phyloP scores from a whole-genome alignment of 2,329 filamentous ascomycete species.

The Pseudocercospora crystallina region DNA sequence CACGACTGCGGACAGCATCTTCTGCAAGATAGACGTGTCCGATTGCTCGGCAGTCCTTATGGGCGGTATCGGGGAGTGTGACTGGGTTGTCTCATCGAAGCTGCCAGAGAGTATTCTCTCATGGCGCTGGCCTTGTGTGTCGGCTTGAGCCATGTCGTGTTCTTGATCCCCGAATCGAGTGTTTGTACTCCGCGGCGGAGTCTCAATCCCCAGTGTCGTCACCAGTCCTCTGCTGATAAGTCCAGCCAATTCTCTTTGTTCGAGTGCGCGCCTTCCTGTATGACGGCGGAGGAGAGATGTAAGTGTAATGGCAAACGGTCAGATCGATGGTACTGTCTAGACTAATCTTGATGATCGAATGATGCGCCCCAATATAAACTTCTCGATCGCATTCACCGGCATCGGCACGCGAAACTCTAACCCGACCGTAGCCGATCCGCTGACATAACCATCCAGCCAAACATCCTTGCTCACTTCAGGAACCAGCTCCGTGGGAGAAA shows the following conservation, averaged over 20 bases:
- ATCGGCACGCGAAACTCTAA: too few relatives aligned
- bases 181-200: constrained; percentile 1
- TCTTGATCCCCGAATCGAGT: constrained; percentile 11
- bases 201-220: too few relatives aligned
- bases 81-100: constrained; percentile 8
- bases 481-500: too few relatives aligned
- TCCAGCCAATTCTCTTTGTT: too few relatives aligned
- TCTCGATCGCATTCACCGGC: background rate
- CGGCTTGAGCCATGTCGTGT: constrained; percentile 19
- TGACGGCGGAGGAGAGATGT: too few relatives aligned
- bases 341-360: background rate
- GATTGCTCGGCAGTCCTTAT: constrained; percentile 33
- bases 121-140: constrained; percentile 40
- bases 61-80: constrained; percentile 12
- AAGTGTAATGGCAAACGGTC: too few relatives aligned
- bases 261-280: too few relatives aligned
- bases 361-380: background rate
- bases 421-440: too few relatives aligned
- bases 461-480: too few relatives aligned
- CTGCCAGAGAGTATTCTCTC: constrained; percentile 36
- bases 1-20: constrained; percentile 91
- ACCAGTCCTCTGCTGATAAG: too few relatives aligned
- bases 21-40: constrained; percentile 80
- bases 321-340: constrained; percentile 2
- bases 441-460: too few relatives aligned